Base-by-base conservation (phyloP, 2,329 filamentous ascomycete species). In the Teratosphaeria pseudoeucalypti region DNA sequence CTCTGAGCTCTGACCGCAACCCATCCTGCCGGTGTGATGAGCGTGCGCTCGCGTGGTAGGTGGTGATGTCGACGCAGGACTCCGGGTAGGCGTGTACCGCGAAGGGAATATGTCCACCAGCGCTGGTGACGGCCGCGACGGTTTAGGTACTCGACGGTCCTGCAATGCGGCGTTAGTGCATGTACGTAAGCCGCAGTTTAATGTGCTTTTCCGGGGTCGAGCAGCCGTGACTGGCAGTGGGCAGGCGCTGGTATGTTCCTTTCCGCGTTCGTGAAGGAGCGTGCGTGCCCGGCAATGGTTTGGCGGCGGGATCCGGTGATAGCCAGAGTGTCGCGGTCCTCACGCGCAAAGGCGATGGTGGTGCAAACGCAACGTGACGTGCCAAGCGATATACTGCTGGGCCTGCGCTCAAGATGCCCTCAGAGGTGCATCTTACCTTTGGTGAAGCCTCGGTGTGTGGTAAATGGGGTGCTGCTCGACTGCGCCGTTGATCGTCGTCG, bases 1-100 rank as follows among this genome's bases (percentile, higher is more conserved):
- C 82, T 97, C 94, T 74, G 94, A 96, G 77, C 92, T 97, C 90
- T 96, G 95, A 79, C 92, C 92, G 78, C 94, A 99, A 86, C 94
- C 94, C 94, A 99, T 99, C 72, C 82, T 91, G 87, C 75, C 80
- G 78, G 76, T 58, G 27, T 53, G 23, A 9, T 6, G 52, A 54
- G 52, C 27, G 27, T 54, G 27, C 27, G 23, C 52, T 54, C 52
- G 29, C 10, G 2, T n/a, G 23, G 27, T 43, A 10, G 19, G 32
- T 19, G 39, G 7, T 11, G 14, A 16, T 19, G 37, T 19, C 32
- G 32, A 23, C 26, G 14, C 55, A n/a, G n/a, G 34, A 23, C 12
- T 37, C 6, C 14, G 19, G 52, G 32, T 34, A 16, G 52, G 23
- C 11, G 52, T 7, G 34, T 39, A 23, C 34, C 14, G 16, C 14